Conservation (phyloP, 768 basidiomycete genomes). For the Lactifluus hygrophoroides region DNA sequence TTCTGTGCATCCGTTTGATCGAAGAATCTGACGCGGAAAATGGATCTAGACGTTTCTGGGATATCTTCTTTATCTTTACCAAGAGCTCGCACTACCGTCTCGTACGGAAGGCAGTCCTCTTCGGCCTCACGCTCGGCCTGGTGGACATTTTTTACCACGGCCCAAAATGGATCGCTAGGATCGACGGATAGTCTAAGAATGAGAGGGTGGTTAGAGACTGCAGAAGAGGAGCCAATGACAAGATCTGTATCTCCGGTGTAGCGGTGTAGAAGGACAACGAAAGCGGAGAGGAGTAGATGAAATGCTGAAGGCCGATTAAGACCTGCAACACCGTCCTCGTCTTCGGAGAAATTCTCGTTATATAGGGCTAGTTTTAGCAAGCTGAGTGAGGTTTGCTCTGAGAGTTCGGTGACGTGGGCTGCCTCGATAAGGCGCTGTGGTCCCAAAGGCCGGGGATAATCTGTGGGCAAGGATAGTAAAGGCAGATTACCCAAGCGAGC, state of each 20-base stretch:
- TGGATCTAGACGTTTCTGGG: slow-evolving; percentile 43
- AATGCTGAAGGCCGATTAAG: slow-evolving; percentile 66
- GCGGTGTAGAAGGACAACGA: slow-evolving; percentile 82
- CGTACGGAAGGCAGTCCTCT: slow-evolving; percentile 72
- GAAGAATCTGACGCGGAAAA: slow-evolving; percentile 96
- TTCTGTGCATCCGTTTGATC: slow-evolving; percentile 76
- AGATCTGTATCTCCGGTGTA: slow-evolving; percentile 95
- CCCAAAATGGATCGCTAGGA: slow-evolving; percentile 82
- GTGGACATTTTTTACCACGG: slow-evolving; percentile 78
- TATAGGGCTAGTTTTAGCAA: slow-evolving; percentile 77
- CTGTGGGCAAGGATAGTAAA: slow-evolving; percentile 87
- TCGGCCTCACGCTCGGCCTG: slow-evolving; percentile 78
- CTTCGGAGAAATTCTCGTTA: slow-evolving; percentile 43
- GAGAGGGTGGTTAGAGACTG: slow-evolving; percentile 65
- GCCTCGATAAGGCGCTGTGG: slow-evolving; percentile 79
- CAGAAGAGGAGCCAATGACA: slow-evolving; percentile 82
- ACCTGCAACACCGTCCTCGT: slow-evolving; percentile 41
- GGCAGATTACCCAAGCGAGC: slow-evolving; percentile 72
- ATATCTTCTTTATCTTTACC: slow-evolving; percentile 55
- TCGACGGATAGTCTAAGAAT: slow-evolving; percentile 78
- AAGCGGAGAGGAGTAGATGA: slow-evolving; percentile 87
- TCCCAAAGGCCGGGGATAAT: slow-evolving; percentile 80
- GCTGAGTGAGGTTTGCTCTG: slow-evolving; percentile 65
- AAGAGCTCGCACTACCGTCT: slow-evolving; percentile 60
- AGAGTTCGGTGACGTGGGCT: slow-evolving; percentile 60